Base-by-base conservation (phyloP, 2,329 filamentous ascomycete species). In the Aspergillus versicolor region DNA sequence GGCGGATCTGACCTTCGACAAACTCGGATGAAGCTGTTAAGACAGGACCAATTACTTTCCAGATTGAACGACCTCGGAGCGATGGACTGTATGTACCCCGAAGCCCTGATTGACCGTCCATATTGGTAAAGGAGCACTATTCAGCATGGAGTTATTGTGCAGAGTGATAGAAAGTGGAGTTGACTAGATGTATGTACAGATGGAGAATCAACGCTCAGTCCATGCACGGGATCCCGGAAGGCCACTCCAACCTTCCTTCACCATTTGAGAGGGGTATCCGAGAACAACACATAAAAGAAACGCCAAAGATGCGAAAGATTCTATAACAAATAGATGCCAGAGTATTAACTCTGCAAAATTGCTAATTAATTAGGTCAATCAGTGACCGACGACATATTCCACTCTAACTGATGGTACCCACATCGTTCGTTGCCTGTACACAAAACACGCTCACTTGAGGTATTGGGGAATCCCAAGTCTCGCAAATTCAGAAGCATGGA, bases 61-160 rank as follows among this genome's bases (percentile, higher is more conserved):
- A 77, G 30, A 77, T 68, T 5, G 71, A 63, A 21, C 74, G 73
- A 30, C 66, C 63, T 12, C 73, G 72, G 12, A 80, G 72, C 15
- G 68, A 70, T n/a, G 70, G 66, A 62, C 74, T 77, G 65, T 79
- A 79, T n/a, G 56, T 55, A 1, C 63, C 61, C n/a, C 27, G 51
- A 15, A 60, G 17, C 19, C 13, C 5, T 0, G 22, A 15, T n/a
- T 40, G 50, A 4, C 15, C 19, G 11, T 57, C 42, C 62, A 60
- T 64, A 5, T 8, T 32, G 6, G n/a, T n/a, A 34, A 34, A 2
- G 1, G 37, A 24, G 32, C 2, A 34, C 5, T 13, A 34, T 9
- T 15, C 30, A 15, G 34, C 5, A 19, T 34, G n/a, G n/a, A 7
- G 17, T 21, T 11, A 49, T 49, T 3, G 27, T 41, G n/a, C 21